These are phyloP conservation scores for Monosiga brevicollis DNA, from an alignment of 78 protist genomes.

Conservation along the genomic window DNA sequence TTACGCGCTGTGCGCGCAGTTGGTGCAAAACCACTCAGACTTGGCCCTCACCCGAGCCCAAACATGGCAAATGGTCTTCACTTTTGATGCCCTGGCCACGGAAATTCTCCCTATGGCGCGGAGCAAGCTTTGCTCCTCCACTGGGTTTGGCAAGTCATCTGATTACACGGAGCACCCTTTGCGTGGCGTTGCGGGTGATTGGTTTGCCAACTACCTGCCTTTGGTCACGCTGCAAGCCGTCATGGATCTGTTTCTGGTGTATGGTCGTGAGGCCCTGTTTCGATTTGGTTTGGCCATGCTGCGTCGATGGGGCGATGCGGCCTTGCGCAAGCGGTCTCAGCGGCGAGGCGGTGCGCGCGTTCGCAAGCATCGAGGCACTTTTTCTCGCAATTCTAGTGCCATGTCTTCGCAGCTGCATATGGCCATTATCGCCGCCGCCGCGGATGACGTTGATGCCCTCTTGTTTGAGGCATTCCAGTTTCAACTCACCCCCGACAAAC, in stretches of 20 bases:
- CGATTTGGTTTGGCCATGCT: background rate
- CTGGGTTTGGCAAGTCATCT: background rate
- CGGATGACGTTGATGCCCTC: background rate
- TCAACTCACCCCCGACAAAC: background rate
- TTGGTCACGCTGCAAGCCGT: background rate
- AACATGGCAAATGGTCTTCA: background rate
- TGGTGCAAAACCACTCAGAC: background rate
- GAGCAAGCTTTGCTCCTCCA: background rate
- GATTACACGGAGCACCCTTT: background rate
- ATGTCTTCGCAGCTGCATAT: background rate
- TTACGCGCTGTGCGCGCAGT: background rate
- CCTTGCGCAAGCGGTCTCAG: background rate
- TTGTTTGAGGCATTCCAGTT: background rate
- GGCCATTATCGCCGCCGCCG: background rate
- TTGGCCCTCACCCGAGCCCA: background rate
- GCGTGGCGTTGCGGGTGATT: background rate
- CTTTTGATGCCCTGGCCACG: background rate
- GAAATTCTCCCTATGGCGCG: background rate
- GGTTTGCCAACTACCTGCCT: background rate
- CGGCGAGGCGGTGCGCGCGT: background rate
- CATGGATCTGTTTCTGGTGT: background rate
- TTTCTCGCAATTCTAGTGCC: background rate
- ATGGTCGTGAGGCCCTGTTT: background rate
- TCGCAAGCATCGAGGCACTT: background rate
- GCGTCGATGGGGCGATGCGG: background rate